A percentile compares a stretch with the other conserved stretches of the same genome.
Conservation (phyloP, 2,329 filamentous ascomycete genomes). For the Magnaporthiopsis incrustans region DNA sequence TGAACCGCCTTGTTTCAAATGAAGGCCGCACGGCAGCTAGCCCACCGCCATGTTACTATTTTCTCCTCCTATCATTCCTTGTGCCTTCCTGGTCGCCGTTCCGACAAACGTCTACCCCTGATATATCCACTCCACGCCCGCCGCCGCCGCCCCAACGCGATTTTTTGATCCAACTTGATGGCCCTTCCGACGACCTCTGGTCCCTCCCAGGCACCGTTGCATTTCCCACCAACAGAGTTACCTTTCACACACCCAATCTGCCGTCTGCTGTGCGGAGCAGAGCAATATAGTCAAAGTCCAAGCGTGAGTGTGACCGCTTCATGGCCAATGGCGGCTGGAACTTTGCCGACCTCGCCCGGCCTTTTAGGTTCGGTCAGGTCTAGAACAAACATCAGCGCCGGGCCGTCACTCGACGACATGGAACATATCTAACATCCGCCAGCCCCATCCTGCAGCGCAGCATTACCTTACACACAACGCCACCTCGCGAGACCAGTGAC, state of each 20-base stretch:
- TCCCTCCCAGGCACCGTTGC: not conserved
- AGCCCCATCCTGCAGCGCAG: not conserved
- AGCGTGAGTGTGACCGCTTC: not conserved
- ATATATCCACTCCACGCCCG: not conserved
- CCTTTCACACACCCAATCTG: not conserved
- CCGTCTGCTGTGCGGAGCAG: not conserved
- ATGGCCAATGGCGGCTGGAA: not conserved
- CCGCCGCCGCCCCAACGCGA: too few species aligned
- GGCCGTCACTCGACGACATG: not conserved
- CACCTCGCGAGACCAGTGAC: not conserved
- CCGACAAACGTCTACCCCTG: not conserved
- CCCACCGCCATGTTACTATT: not conserved
- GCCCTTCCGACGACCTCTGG: not conserved
- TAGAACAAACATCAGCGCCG: not conserved
- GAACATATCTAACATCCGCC: not conserved
- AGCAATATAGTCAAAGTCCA: not conserved
- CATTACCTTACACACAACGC: not conserved
- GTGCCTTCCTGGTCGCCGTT: not conserved
- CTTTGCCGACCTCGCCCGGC: not conserved
- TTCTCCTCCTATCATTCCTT: not conserved
- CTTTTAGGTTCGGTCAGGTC: not conserved
- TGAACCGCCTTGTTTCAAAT: conserved; percentile 10
- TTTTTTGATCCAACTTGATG: not conserved
- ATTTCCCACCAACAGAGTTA: not conserved
- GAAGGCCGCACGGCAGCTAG: not conserved